A percentile compares a stretch with the other conserved stretches of the same genome.
phyloP scores from a whole-genome alignment of 2,329 filamentous ascomycete species.

The Epichloe gansuensis region DNA sequence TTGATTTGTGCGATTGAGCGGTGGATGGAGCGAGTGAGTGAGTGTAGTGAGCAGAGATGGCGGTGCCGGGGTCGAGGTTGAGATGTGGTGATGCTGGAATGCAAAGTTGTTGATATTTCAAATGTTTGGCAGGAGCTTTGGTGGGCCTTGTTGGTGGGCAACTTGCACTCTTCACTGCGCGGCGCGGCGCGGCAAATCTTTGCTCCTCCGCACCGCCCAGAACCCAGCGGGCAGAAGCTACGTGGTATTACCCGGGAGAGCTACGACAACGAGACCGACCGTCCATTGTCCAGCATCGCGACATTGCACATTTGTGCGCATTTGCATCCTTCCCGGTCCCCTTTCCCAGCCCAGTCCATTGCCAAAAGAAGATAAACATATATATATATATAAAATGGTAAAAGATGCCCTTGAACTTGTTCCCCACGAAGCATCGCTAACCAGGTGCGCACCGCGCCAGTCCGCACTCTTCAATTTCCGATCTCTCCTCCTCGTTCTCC shows the following conservation, averaged over 20 bases:
- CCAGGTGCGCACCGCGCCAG: slow-evolving; percentile 31
- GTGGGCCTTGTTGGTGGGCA: no score
- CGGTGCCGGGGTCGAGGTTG: no score
- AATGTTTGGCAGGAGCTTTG: no score
- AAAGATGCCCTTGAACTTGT: neutral
- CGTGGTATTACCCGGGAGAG: neutral
- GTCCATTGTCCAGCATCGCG: neutral
- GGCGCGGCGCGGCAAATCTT: slow-evolving; percentile 21
- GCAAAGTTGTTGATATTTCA: no score
- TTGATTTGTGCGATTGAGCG: no score
- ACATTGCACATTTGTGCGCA: neutral
- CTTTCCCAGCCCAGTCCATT: neutral
- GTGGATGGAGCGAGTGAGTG: no score
- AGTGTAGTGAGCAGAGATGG: no score
- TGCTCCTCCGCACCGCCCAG: slow-evolving; percentile 15
- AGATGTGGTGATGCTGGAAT: no score
- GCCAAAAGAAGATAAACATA: neutral
- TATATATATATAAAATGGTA: neutral
- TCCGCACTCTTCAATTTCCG: slow-evolving; percentile 98
- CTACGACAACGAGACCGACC: neutral
- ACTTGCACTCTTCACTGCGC: neutral
- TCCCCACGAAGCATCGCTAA: neutral
- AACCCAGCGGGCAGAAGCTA: neutral
- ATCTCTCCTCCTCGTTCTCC: slow-evolving; percentile 83
- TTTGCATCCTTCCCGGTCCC: neutral